Percentiles rank a stretch among this genome's conserved stretches.
phyloP scores from a whole-genome alignment of 2,329 filamentous ascomycete species.

The Aureobasidium vineae region DNA sequence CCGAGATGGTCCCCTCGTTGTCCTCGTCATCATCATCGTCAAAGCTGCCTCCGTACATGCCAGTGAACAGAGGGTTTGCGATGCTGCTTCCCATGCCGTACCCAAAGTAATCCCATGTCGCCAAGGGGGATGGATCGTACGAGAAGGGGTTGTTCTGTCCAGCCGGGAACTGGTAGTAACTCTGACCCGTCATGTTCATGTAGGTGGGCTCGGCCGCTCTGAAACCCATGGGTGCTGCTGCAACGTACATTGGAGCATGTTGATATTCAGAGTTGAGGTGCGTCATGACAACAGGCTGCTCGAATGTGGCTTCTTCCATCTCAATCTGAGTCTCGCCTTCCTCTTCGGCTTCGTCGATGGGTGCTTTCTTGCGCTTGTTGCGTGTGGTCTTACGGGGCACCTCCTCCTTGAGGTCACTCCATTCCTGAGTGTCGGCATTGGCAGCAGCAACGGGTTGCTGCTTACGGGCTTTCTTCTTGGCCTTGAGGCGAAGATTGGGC shows the following conservation, averaged over 20 bases:
- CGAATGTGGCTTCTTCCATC: constrained; percentile 35
- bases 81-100: constrained; percentile 26
- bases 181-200: constrained; percentile 19
- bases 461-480: constrained; percentile 21
- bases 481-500: neutral
- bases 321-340: neutral
- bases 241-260: constrained; percentile 27
- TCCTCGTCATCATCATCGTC: constrained; percentile 36
- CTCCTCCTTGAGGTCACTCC: constrained; percentile 33
- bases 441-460: constrained; percentile 28
- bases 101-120: constrained; percentile 29
- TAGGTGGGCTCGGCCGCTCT: constrained; percentile 23
- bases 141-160: constrained; percentile 18
- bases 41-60: constrained; percentile 28
- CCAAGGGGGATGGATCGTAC: constrained; percentile 23
- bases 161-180: constrained; percentile 18
- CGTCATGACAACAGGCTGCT: constrained; percentile 30
- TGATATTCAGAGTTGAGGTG: constrained; percentile 30
- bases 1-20: constrained; percentile 35
- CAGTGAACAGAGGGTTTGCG: constrained; percentile 36
- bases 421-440: constrained; percentile 36
- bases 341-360: constrained; percentile 9
- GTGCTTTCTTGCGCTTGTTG: constrained; percentile 15
- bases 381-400: neutral
- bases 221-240: constrained; percentile 28